Evolutionary conservation across 1,139 yeast genomes (phyloP), one percentile per base, ranked within the genome.

Genomic region (Saccharomyces hybrid): DNA sequence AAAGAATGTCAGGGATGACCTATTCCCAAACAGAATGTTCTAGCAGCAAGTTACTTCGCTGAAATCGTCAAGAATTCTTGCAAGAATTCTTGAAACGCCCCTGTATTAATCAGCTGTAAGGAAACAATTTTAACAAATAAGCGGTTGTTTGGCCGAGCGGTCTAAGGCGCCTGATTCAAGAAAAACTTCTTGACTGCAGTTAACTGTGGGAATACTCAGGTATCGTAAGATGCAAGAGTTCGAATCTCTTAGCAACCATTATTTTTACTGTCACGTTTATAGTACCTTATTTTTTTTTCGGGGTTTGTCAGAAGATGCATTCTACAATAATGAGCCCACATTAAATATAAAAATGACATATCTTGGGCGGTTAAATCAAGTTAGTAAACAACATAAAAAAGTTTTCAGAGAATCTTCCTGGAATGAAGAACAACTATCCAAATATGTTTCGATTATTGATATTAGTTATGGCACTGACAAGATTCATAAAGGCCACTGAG

Each of bases 91-190:
- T 24, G 4, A 24, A 24, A 24, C 26, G 4, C 2, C 1, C 6
- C 26, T 1, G 26, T 4, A 24, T 24, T 4, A 24, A 5, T 29
- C 31, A 27, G 1, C 26, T 2, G 16, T 9, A 6, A 27, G 4
- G 1, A 28, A 28, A 28, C 3, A 28, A 2, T 32, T 32, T 9
- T 24, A 34, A 16, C 19, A 26, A 21, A n/a, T 44, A 7, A 24
- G 29, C 49, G 66, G 65, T 63, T 63, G 66, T 63, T 63, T 63
- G 66, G 66, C 65, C 65, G 66, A 63, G 65, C 65, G 65, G 66
- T 62, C 64, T 63, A 63, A 63, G 66, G 65, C 65, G 66, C 64
- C 66, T 61, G 65, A 63, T 63, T 62, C 65, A 63, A 62, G 65
- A 59, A 55, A 42, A 11, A 16, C 51, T 4, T 53, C 59, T 58